Conservation (phyloP, 805 yeast genomes). For the Yamadazyma philogaea region DNA sequence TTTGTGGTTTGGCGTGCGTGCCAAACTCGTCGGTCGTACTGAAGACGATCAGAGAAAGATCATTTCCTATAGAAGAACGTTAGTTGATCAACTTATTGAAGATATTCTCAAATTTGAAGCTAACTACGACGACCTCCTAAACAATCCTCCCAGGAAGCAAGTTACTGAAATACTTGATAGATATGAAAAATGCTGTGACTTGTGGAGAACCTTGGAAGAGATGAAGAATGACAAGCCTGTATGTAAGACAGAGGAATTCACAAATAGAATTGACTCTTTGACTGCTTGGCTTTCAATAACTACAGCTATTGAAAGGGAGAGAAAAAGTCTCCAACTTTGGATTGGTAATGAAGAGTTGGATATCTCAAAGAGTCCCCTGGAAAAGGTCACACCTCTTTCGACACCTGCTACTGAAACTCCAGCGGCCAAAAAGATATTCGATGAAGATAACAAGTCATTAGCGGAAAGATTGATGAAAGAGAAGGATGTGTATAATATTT, state of each 20-base stretch:
- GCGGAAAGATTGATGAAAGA: conserved; percentile 83
- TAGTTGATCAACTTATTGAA: conserved; percentile 70
- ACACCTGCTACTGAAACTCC: conserved; percentile 15
- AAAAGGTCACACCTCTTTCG: conserved; percentile 16
- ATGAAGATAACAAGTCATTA: conserved; percentile 62
- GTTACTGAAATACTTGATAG: conserved; percentile 56
- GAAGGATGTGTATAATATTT: conserved; percentile 68
- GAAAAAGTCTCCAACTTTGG: conserved; percentile 66
- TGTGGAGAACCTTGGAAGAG: conserved; percentile 77
- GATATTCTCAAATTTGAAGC: conserved; percentile 65
- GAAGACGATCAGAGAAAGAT: conserved; percentile 74
- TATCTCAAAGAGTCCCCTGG: conserved; percentile 41
- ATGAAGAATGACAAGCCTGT: conserved; percentile 78
- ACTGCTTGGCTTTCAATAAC: conserved; percentile 82
- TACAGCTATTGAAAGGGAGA: conserved; percentile 61
- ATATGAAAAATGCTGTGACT: conserved; percentile 63
- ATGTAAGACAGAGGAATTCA: conserved; percentile 62
- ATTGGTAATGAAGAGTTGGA: conserved; percentile 81
- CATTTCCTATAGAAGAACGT: conserved; percentile 63
- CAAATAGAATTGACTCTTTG: conserved; percentile 66
- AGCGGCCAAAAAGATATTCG: conserved; percentile 36
- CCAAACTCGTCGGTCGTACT: conserved; percentile 76
- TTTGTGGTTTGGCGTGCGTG: conserved; percentile 83
- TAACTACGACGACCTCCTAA: conserved; percentile 34
- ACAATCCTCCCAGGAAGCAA: conserved; percentile 37